phyloP scores from a whole-genome alignment of 495 filamentous ascomycete species.

The Sporormia fimetaria region DNA sequence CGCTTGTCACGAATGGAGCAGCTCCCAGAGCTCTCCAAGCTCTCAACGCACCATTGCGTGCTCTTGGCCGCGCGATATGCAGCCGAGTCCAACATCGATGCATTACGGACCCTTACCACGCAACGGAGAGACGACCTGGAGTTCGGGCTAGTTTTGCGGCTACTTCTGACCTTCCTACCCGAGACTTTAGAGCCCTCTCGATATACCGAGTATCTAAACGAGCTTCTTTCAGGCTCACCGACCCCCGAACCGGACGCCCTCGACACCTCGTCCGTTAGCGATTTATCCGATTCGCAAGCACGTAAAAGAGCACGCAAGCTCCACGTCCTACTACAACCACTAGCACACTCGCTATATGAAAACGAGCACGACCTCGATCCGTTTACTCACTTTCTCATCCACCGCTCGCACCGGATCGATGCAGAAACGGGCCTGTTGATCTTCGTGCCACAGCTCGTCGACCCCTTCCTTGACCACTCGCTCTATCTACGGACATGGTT shows the following conservation, averaged over 20 bases:
- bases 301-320: slow-evolving; percentile 60
- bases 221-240: slow-evolving; percentile 35
- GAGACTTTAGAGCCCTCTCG: slow-evolving; percentile 55
- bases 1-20: not conserved
- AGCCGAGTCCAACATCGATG: slow-evolving; percentile 45
- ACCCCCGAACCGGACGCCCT: slow-evolving; percentile 32
- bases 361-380: slow-evolving; percentile 41
- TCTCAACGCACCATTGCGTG: slow-evolving; percentile 49
- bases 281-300: slow-evolving; percentile 53
- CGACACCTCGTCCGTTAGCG: slow-evolving; percentile 49
- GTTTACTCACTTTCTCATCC: slow-evolving; percentile 60
- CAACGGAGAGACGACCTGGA: slow-evolving; percentile 48
- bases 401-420: slow-evolving; percentile 65
- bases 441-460: slow-evolving; percentile 57
- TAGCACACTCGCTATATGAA: slow-evolving; percentile 32
- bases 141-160: slow-evolving; percentile 59
- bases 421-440: slow-evolving; percentile 63
- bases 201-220: slow-evolving; percentile 51
- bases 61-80: slow-evolving; percentile 54
- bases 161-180: slow-evolving; percentile 76
- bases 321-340: slow-evolving; percentile 51
- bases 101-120: slow-evolving; percentile 50
- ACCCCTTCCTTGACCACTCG: slow-evolving; percentile 62
- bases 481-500: slow-evolving; percentile 60
- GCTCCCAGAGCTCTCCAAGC: slow-evolving; percentile 23